Evolutionary conservation across 768 basidiomycete genomes (phyloP), one percentile per base, ranked within the genome.

Genomic region (Pleurotus salmoneostramineus): DNA sequence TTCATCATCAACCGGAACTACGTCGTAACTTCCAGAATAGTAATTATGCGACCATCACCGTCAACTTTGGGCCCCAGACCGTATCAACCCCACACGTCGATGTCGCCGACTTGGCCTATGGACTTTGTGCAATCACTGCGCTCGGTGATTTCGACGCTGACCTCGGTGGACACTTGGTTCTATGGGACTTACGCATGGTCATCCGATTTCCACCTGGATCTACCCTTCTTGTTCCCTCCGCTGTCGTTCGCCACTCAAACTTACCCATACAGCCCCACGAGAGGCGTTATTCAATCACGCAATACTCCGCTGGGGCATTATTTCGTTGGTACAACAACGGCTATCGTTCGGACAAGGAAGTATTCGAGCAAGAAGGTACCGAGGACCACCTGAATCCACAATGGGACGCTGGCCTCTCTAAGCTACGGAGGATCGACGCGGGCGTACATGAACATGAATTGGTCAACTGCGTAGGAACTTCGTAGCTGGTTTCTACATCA

Each of bases 21-120:
- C 14, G 12, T 4, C 40, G 47, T 21, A 69, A 66, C 59, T 66
- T 74, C 58, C 1, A 31, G 11, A 66, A 68, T n/a, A 69, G 67
- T 3, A 40, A 72, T 0, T 75, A 70, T 27, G 60, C 71, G 0
- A 48, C 63, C 0, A 35, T 52, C 0, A 69, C 61, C 14, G n/a
- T 61, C 52, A 61, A 61, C 51, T 48, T 61, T 34, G 60, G 61
- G 14, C 45, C 45, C 15, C 36, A 56, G 7, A 42, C 34, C 5
- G 50, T 40, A 12, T 33, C 31, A 32, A 6, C 35, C 44, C 56
- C 59, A n/a, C n/a, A n/a, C n/a, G n/a, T n/a, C n/a, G n/a, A n/a
- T n/a, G n/a, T n/a, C n/a, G n/a, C n/a, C n/a, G 15, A 75, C 43
- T 46, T 65, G 0, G 57, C 69, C 0, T 56, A 35, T 6, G 71